Base-by-base conservation (phyloP, 2,329 filamentous ascomycete genomes). In the Sclerotinia trifoliorum region DNA sequence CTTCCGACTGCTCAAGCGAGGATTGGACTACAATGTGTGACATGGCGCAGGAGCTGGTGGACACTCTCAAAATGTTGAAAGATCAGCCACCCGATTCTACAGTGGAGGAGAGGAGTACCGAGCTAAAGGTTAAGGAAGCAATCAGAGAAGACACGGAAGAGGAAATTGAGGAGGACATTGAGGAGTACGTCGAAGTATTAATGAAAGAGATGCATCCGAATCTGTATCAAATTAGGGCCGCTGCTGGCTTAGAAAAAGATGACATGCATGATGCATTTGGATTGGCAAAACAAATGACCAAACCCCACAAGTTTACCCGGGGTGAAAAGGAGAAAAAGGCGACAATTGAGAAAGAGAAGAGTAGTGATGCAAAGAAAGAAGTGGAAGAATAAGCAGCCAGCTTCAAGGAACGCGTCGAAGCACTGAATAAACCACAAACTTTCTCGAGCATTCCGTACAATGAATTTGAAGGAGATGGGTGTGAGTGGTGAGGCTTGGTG, bases 181-280 rank as follows among this genome's bases (percentile, higher is more conserved):
- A 62, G n/a, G 29, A 26, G 5, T 19, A 26, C 1, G 35, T 63
- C n/a, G 60, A 63, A 39, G 4, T 7, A 52, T 51, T 63, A 13
- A 26, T 63, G 21, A 63, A 11, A 48, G 60, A 63, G 46, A 51
- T 63, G 10, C 15, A 63, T 42, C 48, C 32, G 24, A 26, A 63
- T 42, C 19, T 63, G 29, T 15, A 63, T 39, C n/a, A 63, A 11
- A 63, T 51, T 10, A 51, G 1, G 13, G n/a, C 48, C 19, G 32
- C n/a, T 7, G 29, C 32, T 51, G 17, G 29, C 5, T 51, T 51
- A 15, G 29, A 51, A 24, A 4, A 51, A 5, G 15, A 63, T 32
- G 60, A 63, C 13, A 5, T 39, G 8, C 46, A 51, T 17, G n/a
- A 39, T 15, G 2, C 26, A 1, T 39, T 51, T 51, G 46, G 21